phyloP scores from a whole-genome alignment of 1,284 basidiomycete species.

The Naganishia sp. region DNA sequence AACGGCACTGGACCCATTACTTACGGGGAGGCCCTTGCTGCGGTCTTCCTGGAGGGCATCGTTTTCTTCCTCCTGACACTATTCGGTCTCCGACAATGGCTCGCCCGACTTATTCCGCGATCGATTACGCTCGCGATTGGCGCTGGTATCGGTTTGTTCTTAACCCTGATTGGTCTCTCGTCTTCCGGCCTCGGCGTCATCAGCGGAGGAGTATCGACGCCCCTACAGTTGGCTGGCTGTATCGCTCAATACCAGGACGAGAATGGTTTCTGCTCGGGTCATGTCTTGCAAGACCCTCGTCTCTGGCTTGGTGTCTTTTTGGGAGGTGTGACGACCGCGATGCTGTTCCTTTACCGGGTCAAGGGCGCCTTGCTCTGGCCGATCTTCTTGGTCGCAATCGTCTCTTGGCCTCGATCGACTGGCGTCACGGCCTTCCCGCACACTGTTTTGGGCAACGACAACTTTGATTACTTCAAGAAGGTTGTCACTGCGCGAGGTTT shows the following conservation, averaged over 20 bases:
- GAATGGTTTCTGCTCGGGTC: slow-evolving; percentile 64
- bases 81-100: slow-evolving; percentile 84
- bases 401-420: slow-evolving; percentile 82
- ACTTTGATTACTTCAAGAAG: slow-evolving; percentile 84
- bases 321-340: slow-evolving; percentile 76
- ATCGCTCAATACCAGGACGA: slow-evolving; percentile 53
- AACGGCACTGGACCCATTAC: slow-evolving; percentile 68
- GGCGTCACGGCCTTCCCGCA: slow-evolving; percentile 81
- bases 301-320: slow-evolving; percentile 88
- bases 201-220: slow-evolving; percentile 69
- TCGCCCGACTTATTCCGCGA: slow-evolving; percentile 82
- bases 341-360: slow-evolving; percentile 81
- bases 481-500: slow-evolving; percentile 68
- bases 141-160: slow-evolving; percentile 80
- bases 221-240: slow-evolving; percentile 82
- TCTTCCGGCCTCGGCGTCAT: slow-evolving; percentile 74
- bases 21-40: slow-evolving; percentile 79
- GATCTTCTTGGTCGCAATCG: slow-evolving; percentile 80
- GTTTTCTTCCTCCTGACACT: slow-evolving; percentile 80
- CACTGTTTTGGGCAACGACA: slow-evolving; percentile 65
- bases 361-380: slow-evolving; percentile 60
- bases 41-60: slow-evolving; percentile 86
- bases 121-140: slow-evolving; percentile 81
- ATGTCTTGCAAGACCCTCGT: slow-evolving; percentile 70
- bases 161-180: slow-evolving; percentile 56